phyloP scores from a whole-genome alignment of 2,329 filamentous ascomycete species.

The Laburnicola sp. region DNA sequence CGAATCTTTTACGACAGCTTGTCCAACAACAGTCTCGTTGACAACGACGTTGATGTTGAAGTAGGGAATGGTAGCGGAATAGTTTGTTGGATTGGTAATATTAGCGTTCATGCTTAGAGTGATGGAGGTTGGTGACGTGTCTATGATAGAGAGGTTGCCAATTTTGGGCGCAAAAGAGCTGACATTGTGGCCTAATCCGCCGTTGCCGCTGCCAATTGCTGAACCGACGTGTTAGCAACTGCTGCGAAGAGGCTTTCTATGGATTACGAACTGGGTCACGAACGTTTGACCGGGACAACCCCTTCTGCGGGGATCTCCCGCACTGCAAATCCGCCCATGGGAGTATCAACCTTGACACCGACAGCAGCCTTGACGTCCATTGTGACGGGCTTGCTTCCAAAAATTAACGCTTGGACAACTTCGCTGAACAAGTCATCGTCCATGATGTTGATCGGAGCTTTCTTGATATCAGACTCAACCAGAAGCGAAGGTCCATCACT shows the following conservation, averaged over 20 bases:
- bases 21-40: conserved; percentile 74
- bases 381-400: conserved; percentile 69
- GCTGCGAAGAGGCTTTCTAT: conserved; percentile 15
- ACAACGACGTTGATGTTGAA: conserved; percentile 74
- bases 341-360: conserved; percentile 79
- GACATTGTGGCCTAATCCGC: conserved; percentile 38
- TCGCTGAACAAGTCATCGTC: conserved; percentile 77
- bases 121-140: conserved; percentile 72
- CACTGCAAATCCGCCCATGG: conserved; percentile 77
- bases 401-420: conserved; percentile 78
- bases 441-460: conserved; percentile 81
- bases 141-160: conserved; percentile 69
- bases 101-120: conserved; percentile 73
- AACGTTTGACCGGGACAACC: conserved; percentile 89
- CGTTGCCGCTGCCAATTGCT: conserved; percentile 49
- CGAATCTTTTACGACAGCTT: conserved; percentile 69
- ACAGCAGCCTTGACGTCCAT: conserved; percentile 78
- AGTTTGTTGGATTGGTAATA: conserved; percentile 86
- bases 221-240: conserved; percentile 38
- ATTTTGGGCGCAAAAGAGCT: conserved; percentile 65
- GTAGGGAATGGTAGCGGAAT: conserved; percentile 80
- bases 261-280: conserved; percentile 62
- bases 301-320: conserved; percentile 83
- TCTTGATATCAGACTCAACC: conserved; percentile 74
- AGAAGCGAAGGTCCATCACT: conserved; percentile 66